phyloP scores from a whole-genome alignment of 768 basidiomycete genomes.

The Tubosaeta brunneosetosa region DNA sequence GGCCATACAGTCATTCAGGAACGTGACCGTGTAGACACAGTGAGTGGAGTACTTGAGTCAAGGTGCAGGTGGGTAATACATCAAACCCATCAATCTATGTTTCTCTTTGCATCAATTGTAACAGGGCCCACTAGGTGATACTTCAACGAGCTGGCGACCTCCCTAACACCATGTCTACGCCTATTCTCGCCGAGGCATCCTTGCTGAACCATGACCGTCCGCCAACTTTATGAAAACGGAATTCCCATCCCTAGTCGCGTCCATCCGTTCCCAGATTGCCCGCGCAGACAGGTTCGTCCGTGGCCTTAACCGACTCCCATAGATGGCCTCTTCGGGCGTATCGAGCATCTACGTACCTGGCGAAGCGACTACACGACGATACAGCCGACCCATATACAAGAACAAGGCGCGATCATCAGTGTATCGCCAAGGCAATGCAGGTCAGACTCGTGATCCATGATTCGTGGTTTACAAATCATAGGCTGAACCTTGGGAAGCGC shows the following conservation, averaged over 20 bases:
- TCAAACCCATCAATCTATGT: too few relatives aligned
- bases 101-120: too few relatives aligned
- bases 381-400: slow-evolving; percentile 26
- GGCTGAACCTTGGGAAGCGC: too few relatives aligned
- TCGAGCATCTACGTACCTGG: slow-evolving; percentile 48
- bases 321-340: slow-evolving; percentile 42
- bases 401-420: slow-evolving; percentile 20
- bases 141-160: slow-evolving; percentile 11
- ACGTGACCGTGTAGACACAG: too few relatives aligned
- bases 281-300: slow-evolving; percentile 35
- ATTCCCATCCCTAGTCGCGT: slow-evolving; percentile 35
- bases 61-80: too few relatives aligned
- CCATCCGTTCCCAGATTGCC: slow-evolving; percentile 32
- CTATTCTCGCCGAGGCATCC: slow-evolving; percentile 23
- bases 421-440: slow-evolving; percentile 23
- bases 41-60: too few relatives aligned
- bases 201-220: slow-evolving; percentile 39
- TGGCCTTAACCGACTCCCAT: slow-evolving; percentile 41
- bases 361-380: slow-evolving; percentile 24
- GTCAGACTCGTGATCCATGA: background rate
- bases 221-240: slow-evolving; percentile 50
- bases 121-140: too few relatives aligned
- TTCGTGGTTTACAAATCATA: slow-evolving; percentile 14
- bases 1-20: too few relatives aligned
- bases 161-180: slow-evolving; percentile 30